Conservation (phyloP, 2,329 filamentous ascomycete genomes). For the Alternaria gaisen region DNA sequence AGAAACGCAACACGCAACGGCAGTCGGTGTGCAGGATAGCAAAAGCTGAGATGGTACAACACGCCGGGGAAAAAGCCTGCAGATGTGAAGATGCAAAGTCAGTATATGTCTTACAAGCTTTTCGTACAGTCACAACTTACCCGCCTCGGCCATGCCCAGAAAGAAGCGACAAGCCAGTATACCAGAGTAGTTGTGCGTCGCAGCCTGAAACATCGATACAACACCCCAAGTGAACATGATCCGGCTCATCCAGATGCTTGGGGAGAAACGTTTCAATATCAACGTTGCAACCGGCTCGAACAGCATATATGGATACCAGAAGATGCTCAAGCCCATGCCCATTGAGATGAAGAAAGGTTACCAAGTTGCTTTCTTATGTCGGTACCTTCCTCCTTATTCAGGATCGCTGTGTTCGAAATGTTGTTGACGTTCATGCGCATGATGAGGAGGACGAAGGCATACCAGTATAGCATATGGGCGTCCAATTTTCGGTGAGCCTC, state of each 20-base stretch:
- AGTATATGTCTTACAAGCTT: too few relatives aligned
- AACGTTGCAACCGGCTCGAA: slow-evolving; percentile 39
- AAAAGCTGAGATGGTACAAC: slow-evolving; percentile 55
- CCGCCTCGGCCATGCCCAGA: background rate
- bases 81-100: too few relatives aligned
- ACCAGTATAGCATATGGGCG: slow-evolving; percentile 36
- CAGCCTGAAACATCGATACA: slow-evolving; percentile 56
- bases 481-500: background rate
- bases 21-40: slow-evolving; percentile 65
- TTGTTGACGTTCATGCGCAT: slow-evolving; percentile 46
- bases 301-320: slow-evolving; percentile 49
- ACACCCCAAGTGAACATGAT: slow-evolving; percentile 39
- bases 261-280: slow-evolving; percentile 31
- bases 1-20: slow-evolving; percentile 65
- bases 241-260: slow-evolving; percentile 32
- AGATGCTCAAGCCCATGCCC: slow-evolving; percentile 47
- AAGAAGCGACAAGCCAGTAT: background rate
- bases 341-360: slow-evolving; percentile 40
- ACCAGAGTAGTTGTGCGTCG: slow-evolving; percentile 40
- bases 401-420: slow-evolving; percentile 48
- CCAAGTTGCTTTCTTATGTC: slow-evolving; percentile 47
- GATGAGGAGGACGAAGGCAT: slow-evolving; percentile 44
- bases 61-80: background rate
- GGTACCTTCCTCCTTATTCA: slow-evolving; percentile 46
- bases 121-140: too few relatives aligned